Conservation (phyloP, 2,329 filamentous ascomycete species). For the Epichloe gansuensis region DNA sequence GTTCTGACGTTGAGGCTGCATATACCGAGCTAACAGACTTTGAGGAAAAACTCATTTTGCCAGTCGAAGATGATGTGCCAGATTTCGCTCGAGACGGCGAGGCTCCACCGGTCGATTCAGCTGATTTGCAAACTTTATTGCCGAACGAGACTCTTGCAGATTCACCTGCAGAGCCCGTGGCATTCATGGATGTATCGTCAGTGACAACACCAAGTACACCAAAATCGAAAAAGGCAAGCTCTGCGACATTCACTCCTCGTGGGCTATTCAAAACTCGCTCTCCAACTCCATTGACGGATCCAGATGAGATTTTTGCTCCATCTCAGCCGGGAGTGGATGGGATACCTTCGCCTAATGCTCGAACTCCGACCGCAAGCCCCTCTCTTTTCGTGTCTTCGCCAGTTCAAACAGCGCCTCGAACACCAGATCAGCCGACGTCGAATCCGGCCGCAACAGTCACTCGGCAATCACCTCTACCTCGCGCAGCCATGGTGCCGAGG, state of each 20-base stretch:
- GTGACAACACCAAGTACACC: background rate
- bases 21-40: background rate
- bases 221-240: background rate
- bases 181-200: background rate
- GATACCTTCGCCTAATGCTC: background rate
- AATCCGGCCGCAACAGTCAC: background rate
- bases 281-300: background rate
- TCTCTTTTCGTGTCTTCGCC: conserved; percentile 2
- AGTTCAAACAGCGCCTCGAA: background rate
- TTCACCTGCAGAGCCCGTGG: background rate
- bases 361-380: background rate
- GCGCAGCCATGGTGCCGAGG: conserved; percentile 3
- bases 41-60: background rate
- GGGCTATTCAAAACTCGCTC: background rate
- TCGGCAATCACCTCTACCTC: background rate
- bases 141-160: background rate
- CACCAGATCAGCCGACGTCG: conserved; percentile 1
- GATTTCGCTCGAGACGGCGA: background rate
- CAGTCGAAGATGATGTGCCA: background rate
- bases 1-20: background rate
- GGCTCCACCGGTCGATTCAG: background rate
- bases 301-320: background rate
- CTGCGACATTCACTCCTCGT: background rate
- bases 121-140: background rate
- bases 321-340: background rate